Conservation (phyloP, 1,284 basidiomycete genomes). For the Meripilus lineatus region DNA sequence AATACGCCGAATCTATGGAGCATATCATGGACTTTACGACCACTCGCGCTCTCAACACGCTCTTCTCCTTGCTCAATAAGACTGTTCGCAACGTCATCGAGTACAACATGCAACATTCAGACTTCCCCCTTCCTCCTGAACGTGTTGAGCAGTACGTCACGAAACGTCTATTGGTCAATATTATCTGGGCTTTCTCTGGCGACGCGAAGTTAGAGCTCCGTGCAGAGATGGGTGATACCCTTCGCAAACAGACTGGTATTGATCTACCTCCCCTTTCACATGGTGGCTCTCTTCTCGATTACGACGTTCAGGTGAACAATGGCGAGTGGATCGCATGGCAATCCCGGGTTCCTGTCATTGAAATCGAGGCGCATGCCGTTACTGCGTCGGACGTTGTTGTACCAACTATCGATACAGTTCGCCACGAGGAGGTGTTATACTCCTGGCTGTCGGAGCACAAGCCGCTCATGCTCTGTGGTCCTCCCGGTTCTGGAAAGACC, state of each 20-base stretch:
- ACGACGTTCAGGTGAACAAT: conserved; percentile 83
- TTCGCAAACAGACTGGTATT: conserved; percentile 83
- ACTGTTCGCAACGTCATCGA: conserved; percentile 91
- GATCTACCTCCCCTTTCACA: conserved; percentile 77
- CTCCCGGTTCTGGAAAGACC: conserved; percentile 98
- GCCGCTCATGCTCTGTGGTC: conserved; percentile 97
- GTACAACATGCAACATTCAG: conserved; percentile 92
- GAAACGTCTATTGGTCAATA: conserved; percentile 86
- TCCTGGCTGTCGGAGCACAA: conserved; percentile 99
- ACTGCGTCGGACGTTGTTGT: conserved; percentile 96
- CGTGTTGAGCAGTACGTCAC: conserved; percentile 88
- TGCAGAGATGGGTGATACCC: conserved; percentile 86
- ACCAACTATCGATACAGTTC: conserved; percentile 97
- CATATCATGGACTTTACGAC: conserved; percentile 99
- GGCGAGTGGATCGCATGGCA: conserved; percentile 95
- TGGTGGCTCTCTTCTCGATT: conserved; percentile 91
- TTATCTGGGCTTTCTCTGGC: conserved; percentile 98
- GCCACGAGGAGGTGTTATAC: conserved; percentile 98
- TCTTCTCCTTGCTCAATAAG: conserved; percentile 98
- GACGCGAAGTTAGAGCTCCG: conserved; percentile 90
- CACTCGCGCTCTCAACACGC: conserved; percentile 88
- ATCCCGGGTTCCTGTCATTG: conserved; percentile 87
- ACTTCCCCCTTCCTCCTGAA: conserved; percentile 87
- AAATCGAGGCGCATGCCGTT: conserved; percentile 95
- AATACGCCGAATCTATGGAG: conserved; percentile 77